Conservation (phyloP, 768 basidiomycete genomes). For the Clavaria fumosa region DNA sequence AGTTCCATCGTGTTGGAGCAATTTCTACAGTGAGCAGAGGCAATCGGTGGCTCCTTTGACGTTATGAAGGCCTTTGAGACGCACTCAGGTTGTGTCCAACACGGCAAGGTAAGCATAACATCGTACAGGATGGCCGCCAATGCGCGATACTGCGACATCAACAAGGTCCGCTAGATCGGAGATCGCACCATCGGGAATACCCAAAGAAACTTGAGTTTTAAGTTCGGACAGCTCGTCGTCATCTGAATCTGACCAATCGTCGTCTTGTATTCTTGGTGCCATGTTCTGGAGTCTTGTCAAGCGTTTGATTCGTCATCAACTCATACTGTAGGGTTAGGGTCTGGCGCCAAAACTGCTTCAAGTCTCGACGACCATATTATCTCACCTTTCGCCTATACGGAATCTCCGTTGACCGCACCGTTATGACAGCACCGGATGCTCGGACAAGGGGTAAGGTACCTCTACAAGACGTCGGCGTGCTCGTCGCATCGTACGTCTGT, state of each 20-base stretch:
- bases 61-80: slow-evolving; percentile 60
- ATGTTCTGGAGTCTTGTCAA: slow-evolving; percentile 23
- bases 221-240: slow-evolving; percentile 38
- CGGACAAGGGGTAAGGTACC: slow-evolving; percentile 50
- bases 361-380: too few species aligned
- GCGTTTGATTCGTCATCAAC: too few species aligned
- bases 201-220: slow-evolving; percentile 64
- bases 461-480: slow-evolving; percentile 38
- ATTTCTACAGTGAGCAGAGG: slow-evolving; percentile 53
- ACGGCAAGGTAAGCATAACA: slow-evolving; percentile 30
- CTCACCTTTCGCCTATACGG: too few species aligned
- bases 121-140: slow-evolving; percentile 85
- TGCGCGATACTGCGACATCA: slow-evolving; percentile 78
- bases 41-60: slow-evolving; percentile 40
- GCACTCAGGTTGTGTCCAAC: slow-evolving; percentile 28
- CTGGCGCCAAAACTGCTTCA: too few species aligned
- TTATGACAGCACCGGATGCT: slow-evolving; percentile 52
- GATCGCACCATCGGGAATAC: slow-evolving; percentile 65
- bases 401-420: too few species aligned
- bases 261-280: slow-evolving; percentile 28
- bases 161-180: slow-evolving; percentile 38
- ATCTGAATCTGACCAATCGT: slow-evolving; percentile 75
- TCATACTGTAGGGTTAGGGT: too few species aligned
- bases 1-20: slow-evolving; percentile 69
- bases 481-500: slow-evolving; percentile 35